These are phyloP conservation scores for Picochlorum sp. DNA, from an alignment of 139 green algal species.

Conservation along the genomic window DNA sequence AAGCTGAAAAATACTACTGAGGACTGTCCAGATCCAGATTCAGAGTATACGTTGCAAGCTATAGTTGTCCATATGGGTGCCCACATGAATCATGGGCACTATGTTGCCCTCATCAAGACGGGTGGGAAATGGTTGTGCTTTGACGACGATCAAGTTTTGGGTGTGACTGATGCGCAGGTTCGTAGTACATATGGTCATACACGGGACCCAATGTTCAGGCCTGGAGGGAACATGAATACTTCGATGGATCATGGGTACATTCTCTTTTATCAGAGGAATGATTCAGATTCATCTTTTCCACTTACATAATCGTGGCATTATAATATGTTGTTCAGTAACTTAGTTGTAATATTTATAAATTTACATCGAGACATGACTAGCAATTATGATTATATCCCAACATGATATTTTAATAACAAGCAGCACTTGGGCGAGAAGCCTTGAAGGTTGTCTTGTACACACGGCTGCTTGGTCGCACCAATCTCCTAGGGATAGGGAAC, in stretches of 20 bases:
- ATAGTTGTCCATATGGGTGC: slow-evolving; percentile 95
- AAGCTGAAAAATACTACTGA: slow-evolving; percentile 80
- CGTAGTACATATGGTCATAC: slow-evolving; percentile 81
- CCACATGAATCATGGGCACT: slow-evolving; percentile 93
- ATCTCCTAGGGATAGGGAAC: slow-evolving; percentile 78
- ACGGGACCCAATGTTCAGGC: slow-evolving; percentile 14
- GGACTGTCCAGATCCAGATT: slow-evolving; percentile 42
- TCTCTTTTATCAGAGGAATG: slow-evolving; percentile 79
- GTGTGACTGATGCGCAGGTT: slow-evolving; percentile 55
- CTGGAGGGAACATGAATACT: neutral
- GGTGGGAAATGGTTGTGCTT: slow-evolving; percentile 80
- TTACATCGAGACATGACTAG: neutral
- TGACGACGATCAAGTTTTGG: slow-evolving; percentile 80
- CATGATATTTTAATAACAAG: slow-evolving; percentile 50
- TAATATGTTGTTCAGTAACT: neutral
- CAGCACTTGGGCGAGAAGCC: slow-evolving; percentile 65
- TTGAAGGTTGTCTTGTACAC: slow-evolving; percentile 78
- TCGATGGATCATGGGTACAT: slow-evolving; percentile 91
- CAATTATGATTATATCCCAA: neutral
- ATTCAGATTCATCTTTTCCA: too few relatives aligned
- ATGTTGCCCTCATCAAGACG: slow-evolving; percentile 86
- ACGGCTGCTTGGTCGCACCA: slow-evolving; percentile 33
- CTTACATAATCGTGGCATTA: neutral
- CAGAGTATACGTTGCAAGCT: slow-evolving; percentile 72
- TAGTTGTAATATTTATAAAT: neutral